These are phyloP conservation scores for Polygonum maritimum DNA, from an alignment of 148 eudicot species.

Conservation along the genomic window DNA sequence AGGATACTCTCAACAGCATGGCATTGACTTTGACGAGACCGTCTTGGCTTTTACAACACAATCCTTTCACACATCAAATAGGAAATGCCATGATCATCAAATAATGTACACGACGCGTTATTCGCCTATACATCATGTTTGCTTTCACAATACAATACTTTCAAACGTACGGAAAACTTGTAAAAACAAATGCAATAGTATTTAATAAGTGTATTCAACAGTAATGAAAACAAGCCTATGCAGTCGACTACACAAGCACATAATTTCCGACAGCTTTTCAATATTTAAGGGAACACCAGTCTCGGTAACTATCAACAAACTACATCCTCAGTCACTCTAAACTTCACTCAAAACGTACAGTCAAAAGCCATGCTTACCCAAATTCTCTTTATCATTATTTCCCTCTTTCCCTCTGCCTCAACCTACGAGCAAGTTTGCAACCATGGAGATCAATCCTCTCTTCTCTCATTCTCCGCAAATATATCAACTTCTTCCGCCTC, in stretches of 20 bases:
- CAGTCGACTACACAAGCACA: background rate
- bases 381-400: background rate
- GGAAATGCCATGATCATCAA: too few relatives aligned
- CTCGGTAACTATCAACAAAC: too few relatives aligned
- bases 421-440: constrained; percentile 34
- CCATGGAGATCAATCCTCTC: constrained; percentile 39
- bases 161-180: too few relatives aligned
- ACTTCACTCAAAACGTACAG: background rate
- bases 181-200: too few relatives aligned
- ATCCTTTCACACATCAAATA: too few relatives aligned
- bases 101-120: too few relatives aligned
- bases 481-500: constrained; percentile 15
- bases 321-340: background rate
- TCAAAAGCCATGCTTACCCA: background rate
- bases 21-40: too few relatives aligned
- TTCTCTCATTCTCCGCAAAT: constrained; percentile 28
- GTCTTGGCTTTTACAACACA: too few relatives aligned
- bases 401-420: background rate
- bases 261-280: background rate
- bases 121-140: too few relatives aligned
- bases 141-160: too few relatives aligned
- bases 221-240: background rate
- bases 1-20: too few relatives aligned
- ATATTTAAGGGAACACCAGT: background rate
- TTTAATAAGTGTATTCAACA: too few relatives aligned